Evolutionary conservation across 441 rosid genomes (phyloP).

Genomic region (Brassica hybrid): DNA sequence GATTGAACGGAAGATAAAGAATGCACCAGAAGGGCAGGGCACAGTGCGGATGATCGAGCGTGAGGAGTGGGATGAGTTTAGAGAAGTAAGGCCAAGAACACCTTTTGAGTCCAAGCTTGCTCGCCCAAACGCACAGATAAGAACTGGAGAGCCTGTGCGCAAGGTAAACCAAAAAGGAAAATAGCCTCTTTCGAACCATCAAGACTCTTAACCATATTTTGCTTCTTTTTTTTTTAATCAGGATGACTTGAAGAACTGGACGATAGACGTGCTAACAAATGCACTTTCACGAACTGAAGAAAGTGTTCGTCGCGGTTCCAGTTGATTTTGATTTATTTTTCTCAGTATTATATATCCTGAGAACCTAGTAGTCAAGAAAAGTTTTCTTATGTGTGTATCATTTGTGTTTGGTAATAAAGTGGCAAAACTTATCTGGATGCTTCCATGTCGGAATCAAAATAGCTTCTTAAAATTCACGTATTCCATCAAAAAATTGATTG

Average conservation of each 20-base stretch:
- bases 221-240: constrained; percentile 36
- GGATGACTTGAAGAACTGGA: constrained; percentile 91
- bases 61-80: constrained; percentile 87
- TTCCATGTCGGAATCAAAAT: not conserved
- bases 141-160: constrained; percentile 75
- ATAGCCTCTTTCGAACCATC: constrained; percentile 2
- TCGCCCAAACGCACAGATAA: constrained; percentile 81
- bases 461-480: not conserved
- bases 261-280: constrained; percentile 82
- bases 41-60: constrained; percentile 75
- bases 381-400: constrained; percentile 8
- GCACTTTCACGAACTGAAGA: constrained; percentile 83
- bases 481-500: not conserved
- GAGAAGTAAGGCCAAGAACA: constrained; percentile 94
- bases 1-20: constrained; percentile 83
- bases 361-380: not conserved
- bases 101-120: constrained; percentile 97
- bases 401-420: constrained; percentile 13
- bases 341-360: not conserved
- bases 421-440: constrained; percentile 9
- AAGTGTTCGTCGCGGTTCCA: constrained; percentile 52
- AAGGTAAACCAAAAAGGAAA: constrained; percentile 47
- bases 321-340: constrained; percentile 27
- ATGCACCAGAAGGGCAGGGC: constrained; percentile 89
- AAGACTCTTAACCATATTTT: not conserved